These are phyloP conservation scores for Chrysosporium queenslandicum DNA, from an alignment of 2,329 filamentous ascomycete species.

Conservation along the genomic window DNA sequence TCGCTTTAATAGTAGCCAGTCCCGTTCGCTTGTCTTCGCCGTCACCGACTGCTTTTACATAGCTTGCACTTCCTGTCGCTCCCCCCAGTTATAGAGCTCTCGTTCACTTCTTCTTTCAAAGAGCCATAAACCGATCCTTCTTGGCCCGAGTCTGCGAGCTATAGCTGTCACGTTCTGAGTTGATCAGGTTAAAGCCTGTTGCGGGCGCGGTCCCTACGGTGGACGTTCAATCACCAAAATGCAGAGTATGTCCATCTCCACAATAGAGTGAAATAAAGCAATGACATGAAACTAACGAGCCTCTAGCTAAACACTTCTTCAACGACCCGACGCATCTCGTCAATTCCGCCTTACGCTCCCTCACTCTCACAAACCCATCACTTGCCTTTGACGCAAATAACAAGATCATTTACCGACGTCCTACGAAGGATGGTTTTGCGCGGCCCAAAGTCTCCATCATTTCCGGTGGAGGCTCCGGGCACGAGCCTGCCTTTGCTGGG, in stretches of 20 bases:
- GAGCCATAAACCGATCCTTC: background rate
- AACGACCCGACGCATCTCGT: constrained; percentile 73
- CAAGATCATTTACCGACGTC: constrained; percentile 74
- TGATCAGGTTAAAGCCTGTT: too few species aligned
- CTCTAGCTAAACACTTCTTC: constrained; percentile 68
- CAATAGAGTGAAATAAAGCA: background rate
- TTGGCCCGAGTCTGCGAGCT: background rate
- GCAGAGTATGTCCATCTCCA: constrained; percentile 26
- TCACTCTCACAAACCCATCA: constrained; percentile 76
- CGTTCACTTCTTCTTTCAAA: background rate
- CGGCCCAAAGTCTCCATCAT: constrained; percentile 64
- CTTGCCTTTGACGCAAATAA: constrained; percentile 66
- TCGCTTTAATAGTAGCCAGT: background rate
- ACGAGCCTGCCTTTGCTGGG: constrained; percentile 77
- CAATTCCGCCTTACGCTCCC: constrained; percentile 60
- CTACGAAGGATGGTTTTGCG: constrained; percentile 37
- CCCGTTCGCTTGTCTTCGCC: too few species aligned
- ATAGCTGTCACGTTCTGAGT: too few species aligned
- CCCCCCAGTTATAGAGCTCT: too few species aligned
- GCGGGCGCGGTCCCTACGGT: too few species aligned
- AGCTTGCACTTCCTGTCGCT: too few species aligned
- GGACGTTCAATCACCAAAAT: constrained; percentile 20
- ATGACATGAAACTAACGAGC: constrained; percentile 7
- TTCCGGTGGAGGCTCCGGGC: constrained; percentile 79
- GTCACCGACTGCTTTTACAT: background rate